Conservation (phyloP, 2,329 filamentous ascomycete genomes). For the Diaporthe vexans region DNA sequence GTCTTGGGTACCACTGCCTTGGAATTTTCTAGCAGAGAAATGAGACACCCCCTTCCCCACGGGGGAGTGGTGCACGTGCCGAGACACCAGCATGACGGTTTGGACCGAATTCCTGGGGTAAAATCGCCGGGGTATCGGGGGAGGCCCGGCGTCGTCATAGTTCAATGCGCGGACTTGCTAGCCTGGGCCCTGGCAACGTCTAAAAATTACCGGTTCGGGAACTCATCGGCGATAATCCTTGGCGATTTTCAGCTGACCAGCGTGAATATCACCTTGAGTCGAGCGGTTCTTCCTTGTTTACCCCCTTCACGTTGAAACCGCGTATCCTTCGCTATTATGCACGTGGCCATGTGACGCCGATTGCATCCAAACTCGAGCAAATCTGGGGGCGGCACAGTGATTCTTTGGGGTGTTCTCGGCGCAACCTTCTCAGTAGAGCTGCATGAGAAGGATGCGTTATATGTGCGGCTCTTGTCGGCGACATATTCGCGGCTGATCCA, state of each 20-base stretch:
- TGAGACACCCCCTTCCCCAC: neutral
- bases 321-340: conserved; percentile 9
- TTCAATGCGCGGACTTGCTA: neutral
- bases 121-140: conserved; percentile 1
- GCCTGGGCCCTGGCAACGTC: neutral
- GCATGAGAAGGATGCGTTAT: neutral
- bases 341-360: conserved; percentile 1
- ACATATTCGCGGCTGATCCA: neutral
- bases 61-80: conserved; percentile 23
- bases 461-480: neutral
- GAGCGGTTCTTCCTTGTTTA: neutral
- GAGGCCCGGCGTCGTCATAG: conserved; percentile 19
- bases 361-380: neutral
- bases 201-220: conserved; percentile 6
- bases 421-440: conserved; percentile 1
- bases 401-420: conserved; percentile 1
- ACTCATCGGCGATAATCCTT: conserved; percentile 11
- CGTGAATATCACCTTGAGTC: neutral
- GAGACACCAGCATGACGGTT: conserved; percentile 11
- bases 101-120: conserved; percentile 31
- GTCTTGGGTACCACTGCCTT: conserved; percentile 1
- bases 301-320: neutral
- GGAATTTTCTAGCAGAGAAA: conserved; percentile 1
- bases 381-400: neutral
- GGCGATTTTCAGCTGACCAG: neutral